Conservation (phyloP, 2,329 filamentous ascomycete species). For the Falciphora oryzae region DNA sequence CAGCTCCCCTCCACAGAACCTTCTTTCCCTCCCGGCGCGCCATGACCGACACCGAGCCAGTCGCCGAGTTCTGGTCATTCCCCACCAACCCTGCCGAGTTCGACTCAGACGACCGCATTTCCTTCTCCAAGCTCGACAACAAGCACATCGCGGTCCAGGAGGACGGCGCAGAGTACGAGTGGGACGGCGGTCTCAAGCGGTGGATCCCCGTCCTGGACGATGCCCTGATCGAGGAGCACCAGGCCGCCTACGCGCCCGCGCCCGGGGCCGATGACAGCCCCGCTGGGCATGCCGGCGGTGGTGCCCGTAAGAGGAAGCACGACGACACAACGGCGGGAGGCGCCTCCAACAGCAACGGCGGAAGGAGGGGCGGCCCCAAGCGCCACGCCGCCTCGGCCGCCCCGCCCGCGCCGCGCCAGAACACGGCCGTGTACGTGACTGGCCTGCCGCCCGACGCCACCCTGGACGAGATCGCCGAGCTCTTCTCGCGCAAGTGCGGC, state of each 20-base stretch:
- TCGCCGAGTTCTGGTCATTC: slow-evolving; percentile 33
- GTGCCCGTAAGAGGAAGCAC: slow-evolving; percentile 14
- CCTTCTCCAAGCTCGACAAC: slow-evolving; percentile 75
- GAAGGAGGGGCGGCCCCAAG: slow-evolving; percentile 36
- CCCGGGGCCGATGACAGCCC: slow-evolving; percentile 11
- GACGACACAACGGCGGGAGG: slow-evolving; percentile 18
- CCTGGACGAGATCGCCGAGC: slow-evolving; percentile 70
- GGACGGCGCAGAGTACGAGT: slow-evolving; percentile 80
- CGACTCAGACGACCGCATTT: slow-evolving; percentile 73
- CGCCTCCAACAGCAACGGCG: slow-evolving; percentile 27
- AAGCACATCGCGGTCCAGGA: slow-evolving; percentile 82
- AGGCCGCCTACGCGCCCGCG: slow-evolving; percentile 20
- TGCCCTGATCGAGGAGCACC: slow-evolving; percentile 23
- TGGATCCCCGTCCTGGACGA: slow-evolving; percentile 59
- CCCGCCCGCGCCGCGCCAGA: slow-evolving; percentile 53
- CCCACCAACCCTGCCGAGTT: slow-evolving; percentile 63
- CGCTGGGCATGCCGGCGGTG: background rate
- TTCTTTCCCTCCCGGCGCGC: too few species aligned
- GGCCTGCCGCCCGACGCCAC: slow-evolving; percentile 77
- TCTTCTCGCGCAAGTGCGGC: slow-evolving; percentile 79
- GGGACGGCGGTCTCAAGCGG: slow-evolving; percentile 61
- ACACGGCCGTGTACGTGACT: slow-evolving; percentile 89
- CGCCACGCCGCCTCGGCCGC: slow-evolving; percentile 20
- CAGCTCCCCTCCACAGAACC: too few species aligned
- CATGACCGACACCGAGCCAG: slow-evolving; percentile 7